A percentile compares a stretch with the other conserved stretches of the same genome.
These are phyloP conservation scores for Chondrus crispus DNA, from an alignment of 23 red algal genomes.

Conservation along the genomic window DNA sequence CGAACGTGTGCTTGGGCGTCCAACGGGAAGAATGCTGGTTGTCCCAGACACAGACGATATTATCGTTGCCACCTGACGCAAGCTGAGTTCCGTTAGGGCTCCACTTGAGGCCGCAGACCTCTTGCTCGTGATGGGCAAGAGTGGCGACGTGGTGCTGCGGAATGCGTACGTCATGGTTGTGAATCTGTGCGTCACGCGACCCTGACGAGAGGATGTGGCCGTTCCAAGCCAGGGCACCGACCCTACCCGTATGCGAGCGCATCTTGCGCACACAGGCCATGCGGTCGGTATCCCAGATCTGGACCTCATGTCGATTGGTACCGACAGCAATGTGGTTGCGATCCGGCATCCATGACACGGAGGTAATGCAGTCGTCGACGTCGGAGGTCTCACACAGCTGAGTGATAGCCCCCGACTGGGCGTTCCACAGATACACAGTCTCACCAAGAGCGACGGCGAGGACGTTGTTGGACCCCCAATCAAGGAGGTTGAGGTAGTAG, in stretches of 20 bases:
- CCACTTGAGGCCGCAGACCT: constrained; percentile 99
- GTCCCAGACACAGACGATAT: constrained; percentile 93
- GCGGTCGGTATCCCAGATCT: constrained; percentile 90
- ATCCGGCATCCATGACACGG: constrained; percentile 88
- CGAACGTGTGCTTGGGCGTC: constrained; percentile 57
- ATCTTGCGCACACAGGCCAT: constrained; percentile 67
- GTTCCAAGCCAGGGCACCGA: constrained; percentile 96
- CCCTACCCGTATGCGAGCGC: constrained; percentile 80
- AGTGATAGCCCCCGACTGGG: constrained; percentile 81
- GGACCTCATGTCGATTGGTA: constrained; percentile 73
- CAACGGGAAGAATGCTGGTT: neutral
- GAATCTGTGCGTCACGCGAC: constrained; percentile 83
- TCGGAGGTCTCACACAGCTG: constrained; percentile 62
- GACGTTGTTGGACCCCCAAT: constrained; percentile 86
- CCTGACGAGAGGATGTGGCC: constrained; percentile 87
- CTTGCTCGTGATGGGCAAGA: constrained; percentile 79
- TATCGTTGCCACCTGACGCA: constrained; percentile 97
- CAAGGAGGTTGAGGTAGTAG: constrained; percentile 96
- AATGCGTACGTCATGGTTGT: constrained; percentile 90
- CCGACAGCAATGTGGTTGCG: constrained; percentile 89
- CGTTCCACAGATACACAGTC: constrained; percentile 96
- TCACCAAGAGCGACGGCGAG: constrained; percentile 85
- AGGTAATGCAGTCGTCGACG: constrained; percentile 82
- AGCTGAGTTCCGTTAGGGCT: constrained; percentile 87
- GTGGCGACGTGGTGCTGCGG: constrained; percentile 78